Base-by-base conservation (phyloP, 768 basidiomycete genomes). In the Tylopilus intermedius region DNA sequence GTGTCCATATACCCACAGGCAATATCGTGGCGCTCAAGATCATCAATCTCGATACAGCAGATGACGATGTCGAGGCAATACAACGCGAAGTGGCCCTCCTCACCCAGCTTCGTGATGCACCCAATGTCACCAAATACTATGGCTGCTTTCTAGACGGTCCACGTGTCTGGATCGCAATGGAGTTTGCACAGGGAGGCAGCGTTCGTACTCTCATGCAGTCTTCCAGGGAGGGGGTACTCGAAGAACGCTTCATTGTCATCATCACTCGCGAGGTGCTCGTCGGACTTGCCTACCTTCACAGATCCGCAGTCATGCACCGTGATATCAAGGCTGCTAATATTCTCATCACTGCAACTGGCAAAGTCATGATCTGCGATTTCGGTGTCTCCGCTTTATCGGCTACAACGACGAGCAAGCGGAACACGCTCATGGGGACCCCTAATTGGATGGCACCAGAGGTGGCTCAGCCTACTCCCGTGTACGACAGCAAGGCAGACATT, bases 401-500 rank as follows among this genome's bases (percentile, higher is more conserved):
- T 24, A 90, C 84, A 14, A 77, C 83, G 3, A 83, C 86, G 10
- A 92, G 91, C 68, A 98, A 98, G 69, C 83, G 96, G 22, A 93
- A 94, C 48, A 99, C 96, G 0, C 81, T 98, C 63, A 92, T 94
- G 56, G 96, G 96, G 2, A 98, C 96, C 2, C 95, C 94, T 0
- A 92, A 96, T 67, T 98, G 95, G 95, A 99, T 99, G 96, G 96
- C 96, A 0, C 96, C 96, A 0, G 96, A 99, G 70, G 93, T 98
- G 3, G 90, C 95, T 14, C 89, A 92, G 58, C 78, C 79, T 9
- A 85, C 89, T 10, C 83, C 91, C n/a, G 78, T 84, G 40, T 98
- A 99, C 69, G 95, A 99, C 64, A 88, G 90, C 48, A 98, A 96
- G 67, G 96, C 95, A 3, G 96, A 99, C 64, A 92, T 99, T 40